Evolutionary conservation across 352 stramenopile genomes (phyloP).

Genomic region (Hyaloperonospora arabidopsidis): DNA sequence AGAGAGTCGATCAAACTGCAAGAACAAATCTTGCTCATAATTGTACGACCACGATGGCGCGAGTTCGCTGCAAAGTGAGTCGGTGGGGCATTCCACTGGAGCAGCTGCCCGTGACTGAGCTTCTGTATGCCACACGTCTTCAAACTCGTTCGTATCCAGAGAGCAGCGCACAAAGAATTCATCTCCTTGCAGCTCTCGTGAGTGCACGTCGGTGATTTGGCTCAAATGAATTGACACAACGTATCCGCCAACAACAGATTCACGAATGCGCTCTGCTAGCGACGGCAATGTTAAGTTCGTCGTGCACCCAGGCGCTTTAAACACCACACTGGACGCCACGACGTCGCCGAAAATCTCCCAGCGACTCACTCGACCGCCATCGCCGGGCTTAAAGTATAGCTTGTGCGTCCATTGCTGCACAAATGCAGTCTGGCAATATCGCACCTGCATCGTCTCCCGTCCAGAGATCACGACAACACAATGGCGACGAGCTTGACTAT

Average conservation of each 20-base stretch:
- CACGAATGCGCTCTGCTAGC: slow-evolving; percentile 70
- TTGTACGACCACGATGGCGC: slow-evolving; percentile 44
- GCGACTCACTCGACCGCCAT: slow-evolving; percentile 37
- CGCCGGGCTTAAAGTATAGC: slow-evolving; percentile 63
- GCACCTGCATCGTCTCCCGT: slow-evolving; percentile 79
- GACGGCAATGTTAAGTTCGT: slow-evolving; percentile 79
- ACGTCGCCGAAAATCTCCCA: slow-evolving; percentile 85
- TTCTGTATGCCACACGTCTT: slow-evolving; percentile 78
- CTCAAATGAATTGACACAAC: slow-evolving; percentile 65
- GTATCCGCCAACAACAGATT: slow-evolving; percentile 78
- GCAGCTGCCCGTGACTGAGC: slow-evolving; percentile 51
- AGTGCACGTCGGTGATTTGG: slow-evolving; percentile 58
- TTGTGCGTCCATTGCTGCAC: slow-evolving; percentile 86
- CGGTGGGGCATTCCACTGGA: slow-evolving; percentile 28
- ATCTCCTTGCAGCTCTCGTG: slow-evolving; percentile 46
- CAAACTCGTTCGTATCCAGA: slow-evolving; percentile 78
- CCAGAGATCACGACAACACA: slow-evolving; percentile 65
- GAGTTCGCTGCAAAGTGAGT: slow-evolving; percentile 14
- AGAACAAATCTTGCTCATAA: slow-evolving; percentile 73
- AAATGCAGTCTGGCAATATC: slow-evolving; percentile 74
- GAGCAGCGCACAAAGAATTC: slow-evolving; percentile 80
- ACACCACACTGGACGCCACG: slow-evolving; percentile 80
- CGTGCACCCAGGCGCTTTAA: slow-evolving; percentile 62
- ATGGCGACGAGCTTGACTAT: slow-evolving; percentile 20
- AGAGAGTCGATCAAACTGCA: slow-evolving; percentile 79